phyloP scores from a whole-genome alignment of 2,329 filamentous ascomycete species.

The Plenodomus lindquistii region DNA sequence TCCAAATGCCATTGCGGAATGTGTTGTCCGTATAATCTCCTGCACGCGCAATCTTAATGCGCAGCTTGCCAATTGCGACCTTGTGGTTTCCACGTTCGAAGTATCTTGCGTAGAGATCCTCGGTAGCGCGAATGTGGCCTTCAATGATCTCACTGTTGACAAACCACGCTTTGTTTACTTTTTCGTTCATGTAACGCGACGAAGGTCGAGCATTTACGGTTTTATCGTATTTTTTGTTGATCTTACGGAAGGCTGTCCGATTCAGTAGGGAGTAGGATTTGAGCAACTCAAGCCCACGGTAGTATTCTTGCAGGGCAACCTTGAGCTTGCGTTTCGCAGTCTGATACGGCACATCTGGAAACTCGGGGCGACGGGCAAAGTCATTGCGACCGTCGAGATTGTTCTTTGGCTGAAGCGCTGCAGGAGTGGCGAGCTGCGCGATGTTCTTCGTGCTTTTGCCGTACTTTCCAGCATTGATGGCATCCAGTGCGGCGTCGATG shows the following conservation, averaged over 20 bases:
- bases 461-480: constrained; percentile 49
- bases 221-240: constrained; percentile 99
- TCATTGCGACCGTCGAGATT: constrained; percentile 45
- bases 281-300: constrained; percentile 85
- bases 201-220: constrained; percentile 76
- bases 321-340: constrained; percentile 92
- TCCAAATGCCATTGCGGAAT: constrained; percentile 59
- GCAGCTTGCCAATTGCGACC: constrained; percentile 83
- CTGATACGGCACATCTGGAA: constrained; percentile 73
- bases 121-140: constrained; percentile 75
- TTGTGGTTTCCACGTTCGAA: constrained; percentile 95
- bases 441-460: constrained; percentile 59
- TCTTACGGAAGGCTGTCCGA: constrained; percentile 90
- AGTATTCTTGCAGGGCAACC: constrained; percentile 87
- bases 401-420: constrained; percentile 46
- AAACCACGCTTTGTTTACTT: constrained; percentile 88
- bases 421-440: constrained; percentile 41
- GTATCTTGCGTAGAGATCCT: constrained; percentile 92
- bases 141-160: constrained; percentile 87
- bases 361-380: constrained; percentile 46
- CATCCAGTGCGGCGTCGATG: constrained; percentile 50
- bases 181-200: constrained; percentile 84
- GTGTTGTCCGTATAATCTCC: constrained; percentile 63
- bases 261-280: constrained; percentile 92
- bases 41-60: constrained; percentile 66